These are phyloP conservation scores for Botryotinia convoluta DNA, from an alignment of 2,329 filamentous ascomycete genomes.

Conservation along the genomic window DNA sequence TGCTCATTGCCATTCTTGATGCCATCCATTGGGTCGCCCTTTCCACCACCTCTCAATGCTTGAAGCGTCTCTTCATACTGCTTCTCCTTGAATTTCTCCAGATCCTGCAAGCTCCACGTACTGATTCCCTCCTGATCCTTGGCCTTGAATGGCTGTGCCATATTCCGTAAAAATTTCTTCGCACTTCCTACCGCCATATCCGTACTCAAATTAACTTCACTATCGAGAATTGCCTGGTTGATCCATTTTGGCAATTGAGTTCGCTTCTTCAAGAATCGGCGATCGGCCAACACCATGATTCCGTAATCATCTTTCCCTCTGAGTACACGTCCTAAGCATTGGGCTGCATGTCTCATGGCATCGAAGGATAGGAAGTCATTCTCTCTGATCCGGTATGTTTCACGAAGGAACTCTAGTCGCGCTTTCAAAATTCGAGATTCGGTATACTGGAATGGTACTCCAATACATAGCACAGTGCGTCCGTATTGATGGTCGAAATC, in stretches of 20 bases:
- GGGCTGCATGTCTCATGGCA: constrained; percentile 97
- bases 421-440: constrained; percentile 97
- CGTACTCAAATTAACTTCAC: constrained; percentile 85
- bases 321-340: constrained; percentile 91
- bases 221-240: constrained; percentile 78
- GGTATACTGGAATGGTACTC: constrained; percentile 97
- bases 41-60: constrained; percentile 51
- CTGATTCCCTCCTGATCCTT: constrained; percentile 89
- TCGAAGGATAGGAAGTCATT: constrained; percentile 99
- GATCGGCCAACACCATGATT: constrained; percentile 98
- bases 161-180: constrained; percentile 83
- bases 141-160: constrained; percentile 84
- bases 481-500: constrained; percentile 99
- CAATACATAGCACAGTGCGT: constrained; percentile 91
- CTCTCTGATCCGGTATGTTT: constrained; percentile 94
- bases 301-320: constrained; percentile 98
- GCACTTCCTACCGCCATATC: constrained; percentile 91
- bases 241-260: constrained; percentile 96
- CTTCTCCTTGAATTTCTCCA: constrained; percentile 75
- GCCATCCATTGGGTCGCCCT: constrained; percentile 21
- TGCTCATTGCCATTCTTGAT: constrained; percentile 27
- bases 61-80: constrained; percentile 65
- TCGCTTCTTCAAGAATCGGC: constrained; percentile 88
- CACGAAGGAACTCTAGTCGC: constrained; percentile 89
- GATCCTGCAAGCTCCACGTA: constrained; percentile 81